phyloP scores from a whole-genome alignment of 75 land plant species.

The Cupressus sempervirens region DNA sequence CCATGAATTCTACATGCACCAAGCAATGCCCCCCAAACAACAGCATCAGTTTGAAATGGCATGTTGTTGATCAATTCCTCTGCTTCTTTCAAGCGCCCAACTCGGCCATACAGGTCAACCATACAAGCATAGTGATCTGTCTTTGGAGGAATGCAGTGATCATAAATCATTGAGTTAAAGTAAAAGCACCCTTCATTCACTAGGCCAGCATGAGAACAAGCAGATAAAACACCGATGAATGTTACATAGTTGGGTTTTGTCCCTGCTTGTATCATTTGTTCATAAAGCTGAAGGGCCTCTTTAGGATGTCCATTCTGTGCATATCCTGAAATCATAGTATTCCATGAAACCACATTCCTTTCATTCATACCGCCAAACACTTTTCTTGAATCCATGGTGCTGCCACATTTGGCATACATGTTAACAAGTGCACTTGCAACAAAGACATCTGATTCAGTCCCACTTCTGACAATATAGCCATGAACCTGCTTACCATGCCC shows the following conservation, averaged over 20 bases:
- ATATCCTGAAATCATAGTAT: constrained; percentile 54
- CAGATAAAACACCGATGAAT: constrained; percentile 12
- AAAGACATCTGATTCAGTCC: constrained; percentile 30
- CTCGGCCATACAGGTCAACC: constrained; percentile 14
- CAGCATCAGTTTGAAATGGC: constrained; percentile 13
- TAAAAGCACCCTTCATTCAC: constrained; percentile 10
- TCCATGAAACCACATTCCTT: constrained; percentile 52
- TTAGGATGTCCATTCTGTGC: constrained; percentile 51
- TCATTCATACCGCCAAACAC: constrained; percentile 37
- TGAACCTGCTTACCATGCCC: constrained; percentile 63
- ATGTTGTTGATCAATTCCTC: constrained; percentile 15
- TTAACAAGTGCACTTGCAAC: constrained; percentile 59
- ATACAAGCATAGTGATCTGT: constrained; percentile 15
- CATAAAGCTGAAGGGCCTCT: constrained; percentile 36
- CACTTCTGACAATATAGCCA: constrained; percentile 38
- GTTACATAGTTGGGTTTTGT: constrained; percentile 6
- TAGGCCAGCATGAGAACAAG: constrained; percentile 13
- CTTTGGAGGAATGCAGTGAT: constrained; percentile 4
- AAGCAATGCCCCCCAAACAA: constrained; percentile 15
- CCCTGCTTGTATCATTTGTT: constrained; percentile 31
- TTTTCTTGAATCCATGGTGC: constrained; percentile 33
- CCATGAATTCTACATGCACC: constrained; percentile 13
- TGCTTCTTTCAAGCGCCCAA: constrained; percentile 11
- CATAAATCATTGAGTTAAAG: constrained; percentile 7
- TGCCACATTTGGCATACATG: constrained; percentile 71